A percentile compares a stretch with the other conserved stretches of the same genome.
These are phyloP conservation scores for Hymenoscyphus occultus DNA, from an alignment of 2,329 filamentous ascomycete species.

Conservation along the genomic window DNA sequence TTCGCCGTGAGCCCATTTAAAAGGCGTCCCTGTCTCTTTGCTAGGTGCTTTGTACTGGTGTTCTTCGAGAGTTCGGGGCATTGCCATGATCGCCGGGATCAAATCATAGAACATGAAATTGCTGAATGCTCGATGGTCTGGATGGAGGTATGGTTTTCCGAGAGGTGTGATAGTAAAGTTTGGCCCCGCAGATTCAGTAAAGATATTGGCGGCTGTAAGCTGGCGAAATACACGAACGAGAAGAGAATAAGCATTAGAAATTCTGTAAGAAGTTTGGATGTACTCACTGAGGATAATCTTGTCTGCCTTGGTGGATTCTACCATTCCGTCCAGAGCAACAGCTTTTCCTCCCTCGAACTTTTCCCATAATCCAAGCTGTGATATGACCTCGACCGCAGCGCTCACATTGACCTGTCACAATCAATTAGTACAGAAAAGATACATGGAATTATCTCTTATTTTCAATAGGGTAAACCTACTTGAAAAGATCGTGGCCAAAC, in stretches of 20 bases:
- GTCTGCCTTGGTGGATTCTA: constrained; percentile 23
- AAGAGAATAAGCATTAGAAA: background rate
- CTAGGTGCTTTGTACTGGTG: constrained; percentile 26
- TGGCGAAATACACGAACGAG: constrained; percentile 22
- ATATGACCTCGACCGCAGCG: constrained; percentile 25
- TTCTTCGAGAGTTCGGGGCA: constrained; percentile 24
- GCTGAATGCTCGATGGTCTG: constrained; percentile 27
- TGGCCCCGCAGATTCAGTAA: constrained; percentile 19
- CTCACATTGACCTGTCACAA: constrained; percentile 26
- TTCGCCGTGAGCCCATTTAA: constrained; percentile 27
- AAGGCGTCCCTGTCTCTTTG: constrained; percentile 26
- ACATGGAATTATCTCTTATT: background rate
- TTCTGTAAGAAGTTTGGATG: background rate
- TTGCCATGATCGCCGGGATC: constrained; percentile 26
- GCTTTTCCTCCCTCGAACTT: constrained; percentile 25
- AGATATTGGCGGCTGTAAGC: constrained; percentile 22
- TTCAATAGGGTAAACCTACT: constrained; percentile 7
- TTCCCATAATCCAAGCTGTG: constrained; percentile 22
- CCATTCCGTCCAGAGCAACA: constrained; percentile 20
- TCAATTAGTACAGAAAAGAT: constrained; percentile 3
- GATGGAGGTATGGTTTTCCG: constrained; percentile 21
- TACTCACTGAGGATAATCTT: constrained; percentile 26
- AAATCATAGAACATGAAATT: constrained; percentile 26
- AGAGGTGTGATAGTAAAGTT: constrained; percentile 21
- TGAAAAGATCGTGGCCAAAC: constrained; percentile 29